Evolutionary conservation across 306 rosid species (phyloP).

Genomic region (Abrus pulchellus): DNA sequence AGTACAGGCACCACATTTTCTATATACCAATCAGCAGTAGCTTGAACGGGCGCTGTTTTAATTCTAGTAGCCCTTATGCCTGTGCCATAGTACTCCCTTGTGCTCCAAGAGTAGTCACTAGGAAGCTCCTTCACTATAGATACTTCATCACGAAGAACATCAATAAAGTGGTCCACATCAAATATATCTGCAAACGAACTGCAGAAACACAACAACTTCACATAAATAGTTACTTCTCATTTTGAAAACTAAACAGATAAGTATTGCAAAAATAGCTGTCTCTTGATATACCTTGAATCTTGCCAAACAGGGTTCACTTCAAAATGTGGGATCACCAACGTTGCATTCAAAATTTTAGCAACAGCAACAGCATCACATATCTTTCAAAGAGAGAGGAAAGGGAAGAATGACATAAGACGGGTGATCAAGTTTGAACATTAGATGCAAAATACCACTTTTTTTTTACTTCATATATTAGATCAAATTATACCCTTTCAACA

Average conservation of each 20-base stretch:
- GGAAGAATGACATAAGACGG: slow-evolving; percentile 28
- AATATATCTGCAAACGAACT: slow-evolving; percentile 93
- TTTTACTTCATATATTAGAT: slow-evolving; percentile 28
- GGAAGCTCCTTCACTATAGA: slow-evolving; percentile 87
- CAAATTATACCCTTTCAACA: slow-evolving; percentile 44
- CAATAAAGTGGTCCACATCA: slow-evolving; percentile 93
- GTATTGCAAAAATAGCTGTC: slow-evolving; percentile 24
- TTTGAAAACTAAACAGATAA: slow-evolving; percentile 14
- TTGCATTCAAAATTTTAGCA: slow-evolving; percentile 88
- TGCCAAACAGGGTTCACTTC: slow-evolving; percentile 97
- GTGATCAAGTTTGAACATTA: slow-evolving; percentile 26
- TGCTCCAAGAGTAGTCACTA: slow-evolving; percentile 80
- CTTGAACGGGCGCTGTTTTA: slow-evolving; percentile 95
- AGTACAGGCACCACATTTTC: slow-evolving; percentile 84
- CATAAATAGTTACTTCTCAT: slow-evolving; percentile 15
- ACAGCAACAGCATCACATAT: slow-evolving; percentile 98
- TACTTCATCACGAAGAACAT: slow-evolving; percentile 75
- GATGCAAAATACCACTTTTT: slow-evolving; percentile 44
- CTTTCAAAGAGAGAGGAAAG: slow-evolving; percentile 48
- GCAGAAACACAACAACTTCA: slow-evolving; percentile 47
- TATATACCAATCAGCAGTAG: slow-evolving; percentile 89
- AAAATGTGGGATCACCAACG: slow-evolving; percentile 88
- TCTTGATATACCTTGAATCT: slow-evolving; percentile 79
- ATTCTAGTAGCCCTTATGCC: slow-evolving; percentile 89
- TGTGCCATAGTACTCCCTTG: slow-evolving; percentile 89